phyloP scores from a whole-genome alignment of 2,329 filamentous ascomycete genomes.

The Thelonectria rubi region DNA sequence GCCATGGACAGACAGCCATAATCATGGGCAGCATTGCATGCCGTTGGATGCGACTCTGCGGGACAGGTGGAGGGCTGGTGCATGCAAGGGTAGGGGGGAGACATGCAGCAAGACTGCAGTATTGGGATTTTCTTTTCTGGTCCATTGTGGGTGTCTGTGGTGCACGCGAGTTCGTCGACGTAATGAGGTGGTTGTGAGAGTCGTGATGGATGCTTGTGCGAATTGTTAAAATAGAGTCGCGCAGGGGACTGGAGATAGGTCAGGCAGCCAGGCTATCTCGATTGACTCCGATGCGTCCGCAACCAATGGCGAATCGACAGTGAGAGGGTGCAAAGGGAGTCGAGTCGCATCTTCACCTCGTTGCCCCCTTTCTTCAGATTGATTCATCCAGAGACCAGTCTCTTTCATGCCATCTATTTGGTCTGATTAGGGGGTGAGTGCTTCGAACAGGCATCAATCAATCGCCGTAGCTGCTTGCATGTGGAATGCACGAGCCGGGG shows the following conservation, averaged over 20 bases:
- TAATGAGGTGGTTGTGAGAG: conserved; percentile 14
- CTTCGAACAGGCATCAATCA: too few species aligned
- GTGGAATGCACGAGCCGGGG: conserved; percentile 29
- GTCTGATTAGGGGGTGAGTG: too few species aligned
- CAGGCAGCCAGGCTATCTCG: background rate
- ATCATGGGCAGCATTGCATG: conserved; percentile 5
- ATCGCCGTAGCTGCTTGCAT: too few species aligned
- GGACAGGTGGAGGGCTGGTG: too few species aligned
- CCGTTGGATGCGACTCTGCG: too few species aligned
- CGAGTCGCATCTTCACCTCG: too few species aligned
- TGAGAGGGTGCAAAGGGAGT: background rate
- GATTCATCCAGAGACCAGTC: background rate
- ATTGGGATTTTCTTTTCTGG: conserved; percentile 9
- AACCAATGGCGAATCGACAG: background rate
- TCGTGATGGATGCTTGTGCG: conserved; percentile 23
- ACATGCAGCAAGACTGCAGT: conserved; percentile 4
- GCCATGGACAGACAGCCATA: conserved; percentile 1
- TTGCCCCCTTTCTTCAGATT: background rate
- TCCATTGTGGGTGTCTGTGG: conserved; percentile 8
- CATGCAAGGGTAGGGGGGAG: background rate
- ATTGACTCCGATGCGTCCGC: background rate
- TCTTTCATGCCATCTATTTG: too few species aligned
- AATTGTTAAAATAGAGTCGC: conserved; percentile 2
- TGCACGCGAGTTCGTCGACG: conserved; percentile 9
- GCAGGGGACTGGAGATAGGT: too few species aligned